Conservation (phyloP, 2,329 filamentous ascomycete species). For the Apiospora sp. region DNA sequence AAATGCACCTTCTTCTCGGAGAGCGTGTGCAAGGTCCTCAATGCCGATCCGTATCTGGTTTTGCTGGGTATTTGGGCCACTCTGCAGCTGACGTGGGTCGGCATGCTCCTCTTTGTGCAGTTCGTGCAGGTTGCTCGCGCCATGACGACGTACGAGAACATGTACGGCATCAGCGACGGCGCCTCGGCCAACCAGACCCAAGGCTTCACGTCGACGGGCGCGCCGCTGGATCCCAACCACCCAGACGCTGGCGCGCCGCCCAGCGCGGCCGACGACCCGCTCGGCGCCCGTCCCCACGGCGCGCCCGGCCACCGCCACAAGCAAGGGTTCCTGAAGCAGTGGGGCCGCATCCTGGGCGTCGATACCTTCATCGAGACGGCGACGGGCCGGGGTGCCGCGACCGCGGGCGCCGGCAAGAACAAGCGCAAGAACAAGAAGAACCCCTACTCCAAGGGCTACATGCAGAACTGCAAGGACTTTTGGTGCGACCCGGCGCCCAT, state of each 20-base stretch:
- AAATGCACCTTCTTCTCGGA: constrained; percentile 81
- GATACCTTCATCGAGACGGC: constrained; percentile 95
- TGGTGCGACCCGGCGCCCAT: constrained; percentile 90
- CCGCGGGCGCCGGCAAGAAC: constrained; percentile 46
- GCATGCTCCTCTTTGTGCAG: constrained; percentile 96
- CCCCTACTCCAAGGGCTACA: constrained; percentile 82
- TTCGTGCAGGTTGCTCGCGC: constrained; percentile 90
- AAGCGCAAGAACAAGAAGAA: constrained; percentile 69
- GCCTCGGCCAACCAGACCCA: constrained; percentile 65
- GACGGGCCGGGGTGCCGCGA: constrained; percentile 78
- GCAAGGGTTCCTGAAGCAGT: constrained; percentile 76
- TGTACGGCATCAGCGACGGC: constrained; percentile 78
- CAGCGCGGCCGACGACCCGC: constrained; percentile 49
- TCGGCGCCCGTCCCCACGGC: constrained; percentile 46
- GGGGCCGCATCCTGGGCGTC: constrained; percentile 85
- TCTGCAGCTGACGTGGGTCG: constrained; percentile 91
- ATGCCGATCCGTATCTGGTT: constrained; percentile 84
- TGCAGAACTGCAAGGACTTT: constrained; percentile 95
- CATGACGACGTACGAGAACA: constrained; percentile 96
- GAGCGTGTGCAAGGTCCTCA: constrained; percentile 76
- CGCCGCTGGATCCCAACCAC: constrained; percentile 72
- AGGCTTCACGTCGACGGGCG: constrained; percentile 80
- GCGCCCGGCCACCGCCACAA: constrained; percentile 61
- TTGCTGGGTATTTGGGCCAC: constrained; percentile 80
- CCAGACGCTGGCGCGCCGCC: constrained; percentile 63